Evolutionary conservation across 495 filamentous ascomycete species (phyloP).

Genomic region (Arthonia radiata): DNA sequence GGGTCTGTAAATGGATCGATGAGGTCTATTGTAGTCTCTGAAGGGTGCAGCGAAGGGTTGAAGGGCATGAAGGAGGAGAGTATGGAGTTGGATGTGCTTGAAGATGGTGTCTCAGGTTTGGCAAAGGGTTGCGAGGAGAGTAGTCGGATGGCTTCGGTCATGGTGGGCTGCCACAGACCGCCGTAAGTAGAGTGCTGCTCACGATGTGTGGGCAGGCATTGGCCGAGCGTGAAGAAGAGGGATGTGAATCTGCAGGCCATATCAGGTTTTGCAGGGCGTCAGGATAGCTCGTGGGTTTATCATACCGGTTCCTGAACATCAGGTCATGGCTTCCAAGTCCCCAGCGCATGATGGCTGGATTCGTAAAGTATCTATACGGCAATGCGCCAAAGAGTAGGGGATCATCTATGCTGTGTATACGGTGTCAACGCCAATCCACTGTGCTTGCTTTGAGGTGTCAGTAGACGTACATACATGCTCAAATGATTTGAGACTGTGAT

Average conservation of each 20-base stretch:
- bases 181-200: slow-evolving; percentile 42
- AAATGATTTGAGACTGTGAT: slow-evolving; percentile 95
- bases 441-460: slow-evolving; percentile 1
- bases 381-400: slow-evolving; percentile 79
- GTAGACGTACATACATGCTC: slow-evolving; percentile 57
- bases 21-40: slow-evolving; percentile 8
- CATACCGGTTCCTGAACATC: slow-evolving; percentile 49
- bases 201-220: slow-evolving; percentile 76
- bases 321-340: slow-evolving; percentile 78
- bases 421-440: slow-evolving; percentile 3
- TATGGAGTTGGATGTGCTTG: slow-evolving; percentile 8
- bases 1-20: too few species aligned
- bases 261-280: slow-evolving; percentile 2
- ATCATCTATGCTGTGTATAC: slow-evolving; percentile 59
- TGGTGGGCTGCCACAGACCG: slow-evolving; percentile 69
- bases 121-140: slow-evolving; percentile 41
- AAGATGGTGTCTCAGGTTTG: too few species aligned
- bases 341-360: slow-evolving; percentile 58
- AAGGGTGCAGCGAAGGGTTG: slow-evolving; percentile 5
- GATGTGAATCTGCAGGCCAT: slow-evolving; percentile 22
- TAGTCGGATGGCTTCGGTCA: slow-evolving; percentile 66
- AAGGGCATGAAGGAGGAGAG: slow-evolving; percentile 14
- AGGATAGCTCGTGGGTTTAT: neutral
- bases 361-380: slow-evolving; percentile 41
- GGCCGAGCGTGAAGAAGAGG: slow-evolving; percentile 61